A percentile compares a stretch with the other conserved stretches of the same genome.
Conservation (phyloP, 441 rosid species). For the Sinapis alba region DNA sequence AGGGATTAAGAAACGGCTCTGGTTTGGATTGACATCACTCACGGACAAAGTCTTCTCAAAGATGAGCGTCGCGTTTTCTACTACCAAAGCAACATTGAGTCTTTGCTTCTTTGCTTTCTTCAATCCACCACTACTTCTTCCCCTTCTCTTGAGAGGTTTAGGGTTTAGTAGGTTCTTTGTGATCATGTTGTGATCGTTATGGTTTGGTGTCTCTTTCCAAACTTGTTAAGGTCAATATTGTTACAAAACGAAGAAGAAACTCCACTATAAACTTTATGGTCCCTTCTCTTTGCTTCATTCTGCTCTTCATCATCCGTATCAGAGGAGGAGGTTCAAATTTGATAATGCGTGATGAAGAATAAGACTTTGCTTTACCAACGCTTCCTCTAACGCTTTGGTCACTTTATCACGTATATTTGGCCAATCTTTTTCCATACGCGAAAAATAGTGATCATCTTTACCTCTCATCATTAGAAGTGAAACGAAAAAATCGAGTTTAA, state of each 20-base stretch:
- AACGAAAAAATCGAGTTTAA: background rate
- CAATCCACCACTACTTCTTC: background rate
- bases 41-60: background rate
- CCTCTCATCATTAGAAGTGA: background rate
- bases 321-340: background rate
- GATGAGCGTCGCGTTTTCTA: background rate
- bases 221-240: background rate
- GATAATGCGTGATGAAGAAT: background rate
- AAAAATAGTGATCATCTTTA: background rate
- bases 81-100: background rate
- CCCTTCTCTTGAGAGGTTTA: background rate
- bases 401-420: background rate
- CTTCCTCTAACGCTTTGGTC: background rate
- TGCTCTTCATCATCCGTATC: background rate
- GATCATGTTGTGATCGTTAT: background rate
- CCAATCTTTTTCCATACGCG: background rate
- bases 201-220: background rate
- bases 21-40: background rate
- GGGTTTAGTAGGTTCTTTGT: background rate
- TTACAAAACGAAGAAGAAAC: background rate
- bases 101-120: background rate
- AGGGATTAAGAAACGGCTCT: background rate
- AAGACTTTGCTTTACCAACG: background rate
- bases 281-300: background rate
- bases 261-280: background rate